phyloP scores from a whole-genome alignment of 2,329 filamentous ascomycete genomes.

The Aspergillus brasiliensis region DNA sequence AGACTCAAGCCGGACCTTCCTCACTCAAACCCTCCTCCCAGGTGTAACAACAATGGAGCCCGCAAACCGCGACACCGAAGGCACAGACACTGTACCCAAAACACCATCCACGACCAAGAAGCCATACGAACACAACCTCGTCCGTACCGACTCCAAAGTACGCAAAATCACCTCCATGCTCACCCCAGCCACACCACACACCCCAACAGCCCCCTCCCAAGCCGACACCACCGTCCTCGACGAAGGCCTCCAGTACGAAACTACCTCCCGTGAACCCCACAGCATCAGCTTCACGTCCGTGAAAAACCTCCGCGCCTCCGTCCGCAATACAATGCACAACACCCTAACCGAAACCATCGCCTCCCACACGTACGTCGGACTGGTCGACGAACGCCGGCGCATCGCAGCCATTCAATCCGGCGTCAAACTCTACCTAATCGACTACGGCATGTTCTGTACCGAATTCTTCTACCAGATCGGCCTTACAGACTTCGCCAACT shows the following conservation, averaged over 20 bases:
- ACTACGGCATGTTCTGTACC: constrained; percentile 83
- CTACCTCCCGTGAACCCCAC: constrained; percentile 67
- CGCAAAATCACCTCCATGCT: constrained; percentile 98
- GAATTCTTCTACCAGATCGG: constrained; percentile 97
- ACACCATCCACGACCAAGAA: constrained; percentile 48
- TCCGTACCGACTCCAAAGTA: constrained; percentile 83
- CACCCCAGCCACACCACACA: constrained; percentile 51
- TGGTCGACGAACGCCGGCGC: constrained; percentile 83
- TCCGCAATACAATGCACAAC: constrained; percentile 79
- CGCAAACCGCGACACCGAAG: constrained; percentile 26
- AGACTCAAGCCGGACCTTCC: constrained; percentile 90
- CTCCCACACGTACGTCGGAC: constrained; percentile 86
- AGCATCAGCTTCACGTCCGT: constrained; percentile 79
- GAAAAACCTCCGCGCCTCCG: constrained; percentile 77
- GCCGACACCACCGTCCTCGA: constrained; percentile 37
- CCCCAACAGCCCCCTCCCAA: constrained; percentile 24
- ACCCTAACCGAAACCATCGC: constrained; percentile 85
- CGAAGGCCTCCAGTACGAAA: constrained; percentile 69
- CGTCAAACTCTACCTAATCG: constrained; percentile 86
- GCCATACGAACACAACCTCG: constrained; percentile 80
- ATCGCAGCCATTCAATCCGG: constrained; percentile 92
- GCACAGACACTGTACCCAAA: constrained; percentile 35
- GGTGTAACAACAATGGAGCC: constrained; percentile 56
- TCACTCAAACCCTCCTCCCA: constrained; percentile 87
- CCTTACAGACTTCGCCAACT: constrained; percentile 93